A percentile compares a stretch with the other conserved stretches of the same genome.
Conservation (phyloP, 2,329 filamentous ascomycete genomes). For the Colletotrichum sp. region DNA sequence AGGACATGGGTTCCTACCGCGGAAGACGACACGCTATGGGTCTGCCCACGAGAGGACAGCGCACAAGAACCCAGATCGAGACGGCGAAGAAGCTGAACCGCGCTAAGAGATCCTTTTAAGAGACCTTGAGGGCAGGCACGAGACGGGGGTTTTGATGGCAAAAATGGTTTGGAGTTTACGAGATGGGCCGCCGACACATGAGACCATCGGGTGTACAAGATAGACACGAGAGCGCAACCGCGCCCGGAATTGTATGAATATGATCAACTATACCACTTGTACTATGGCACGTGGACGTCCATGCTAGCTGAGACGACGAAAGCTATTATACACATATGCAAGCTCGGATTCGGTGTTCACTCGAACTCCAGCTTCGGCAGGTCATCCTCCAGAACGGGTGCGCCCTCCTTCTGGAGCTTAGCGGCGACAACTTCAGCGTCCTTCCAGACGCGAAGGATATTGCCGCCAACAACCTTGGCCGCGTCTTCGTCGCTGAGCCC, state of each 20-base stretch:
- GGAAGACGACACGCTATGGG: constrained; percentile 92
- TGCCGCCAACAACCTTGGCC: constrained; percentile 78
- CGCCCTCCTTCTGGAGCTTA: constrained; percentile 65
- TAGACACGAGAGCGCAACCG: not conserved
- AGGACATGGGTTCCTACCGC: constrained; percentile 89
- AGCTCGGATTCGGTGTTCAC: not conserved
- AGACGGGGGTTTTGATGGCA: not conserved
- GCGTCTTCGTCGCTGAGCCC: constrained; percentile 79
- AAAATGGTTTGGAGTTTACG: not conserved
- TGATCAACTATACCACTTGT: constrained; percentile 16
- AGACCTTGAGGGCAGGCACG: not conserved
- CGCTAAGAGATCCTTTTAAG: constrained; percentile 52
- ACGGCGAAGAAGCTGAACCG: constrained; percentile 68
- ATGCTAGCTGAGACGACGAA: not conserved
- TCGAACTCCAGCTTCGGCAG: constrained; percentile 28
- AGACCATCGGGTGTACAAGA: constrained; percentile 29
- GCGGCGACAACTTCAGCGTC: constrained; percentile 76
- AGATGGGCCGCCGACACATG: not conserved
- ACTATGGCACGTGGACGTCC: not conserved
- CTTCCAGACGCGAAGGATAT: constrained; percentile 83
- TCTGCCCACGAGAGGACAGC: constrained; percentile 89
- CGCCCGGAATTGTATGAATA: constrained; percentile 19
- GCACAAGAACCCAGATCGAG: constrained; percentile 76
- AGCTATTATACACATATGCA: not conserved
- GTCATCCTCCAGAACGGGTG: constrained; percentile 60